Percentiles rank a stretch among this genome's conserved stretches.
These are phyloP conservation scores for Diplocarpon mali DNA, from an alignment of 2,329 filamentous ascomycete genomes.

Conservation along the genomic window DNA sequence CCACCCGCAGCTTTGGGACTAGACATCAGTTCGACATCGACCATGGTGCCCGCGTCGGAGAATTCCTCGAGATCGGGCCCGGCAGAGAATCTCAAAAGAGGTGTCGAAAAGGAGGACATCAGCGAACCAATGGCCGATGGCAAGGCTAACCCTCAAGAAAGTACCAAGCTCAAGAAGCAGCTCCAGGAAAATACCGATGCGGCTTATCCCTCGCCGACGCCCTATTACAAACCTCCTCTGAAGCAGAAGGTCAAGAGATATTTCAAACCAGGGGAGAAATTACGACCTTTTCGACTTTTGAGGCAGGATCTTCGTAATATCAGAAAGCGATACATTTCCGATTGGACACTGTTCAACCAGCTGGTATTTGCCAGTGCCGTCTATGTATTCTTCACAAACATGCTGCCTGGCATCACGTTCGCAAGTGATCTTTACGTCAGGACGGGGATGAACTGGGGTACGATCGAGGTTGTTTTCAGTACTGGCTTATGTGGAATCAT, in stretches of 20 bases:
- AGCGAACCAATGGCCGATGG: background rate
- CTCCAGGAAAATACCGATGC: background rate
- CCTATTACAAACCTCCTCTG: slow-evolving; percentile 4
- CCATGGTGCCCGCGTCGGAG: background rate
- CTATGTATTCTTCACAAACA: slow-evolving; percentile 57
- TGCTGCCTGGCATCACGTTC: slow-evolving; percentile 56
- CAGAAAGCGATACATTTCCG: slow-evolving; percentile 36
- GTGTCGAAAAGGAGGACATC: background rate
- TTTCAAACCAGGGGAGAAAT: slow-evolving; percentile 31
- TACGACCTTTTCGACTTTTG: slow-evolving; percentile 42
- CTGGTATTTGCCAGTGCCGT: slow-evolving; percentile 51
- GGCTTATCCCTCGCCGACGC: background rate
- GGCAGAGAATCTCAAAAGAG: background rate
- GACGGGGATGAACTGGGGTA: slow-evolving; percentile 53
- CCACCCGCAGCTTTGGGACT: background rate
- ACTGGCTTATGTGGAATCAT: slow-evolving; percentile 53
- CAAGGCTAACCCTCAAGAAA: background rate
- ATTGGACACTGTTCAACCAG: slow-evolving; percentile 52
- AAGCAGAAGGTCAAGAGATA: slow-evolving; percentile 2
- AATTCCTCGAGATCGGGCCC: background rate
- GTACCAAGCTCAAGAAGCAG: slow-evolving; percentile 5
- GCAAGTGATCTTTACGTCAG: slow-evolving; percentile 52
- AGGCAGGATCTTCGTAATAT: slow-evolving; percentile 38
- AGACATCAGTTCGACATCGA: slow-evolving; percentile 2
- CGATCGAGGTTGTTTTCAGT: slow-evolving; percentile 56